Evolutionary conservation across 2,329 filamentous ascomycete species (phyloP).

Genomic region (Furcasterigmium sp.): DNA sequence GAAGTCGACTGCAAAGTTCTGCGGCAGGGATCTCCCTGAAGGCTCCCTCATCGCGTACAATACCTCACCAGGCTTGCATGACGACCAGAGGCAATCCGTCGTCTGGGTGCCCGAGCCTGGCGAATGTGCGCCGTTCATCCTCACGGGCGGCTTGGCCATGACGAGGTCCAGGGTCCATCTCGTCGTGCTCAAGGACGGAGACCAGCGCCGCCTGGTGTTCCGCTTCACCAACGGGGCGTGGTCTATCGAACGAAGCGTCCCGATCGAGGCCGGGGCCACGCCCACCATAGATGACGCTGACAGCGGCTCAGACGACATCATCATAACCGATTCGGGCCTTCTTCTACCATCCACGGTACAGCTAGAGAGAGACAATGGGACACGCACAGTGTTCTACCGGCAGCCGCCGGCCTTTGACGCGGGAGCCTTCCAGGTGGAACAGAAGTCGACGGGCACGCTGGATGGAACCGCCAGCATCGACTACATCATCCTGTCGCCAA

Average conservation of each 20-base stretch:
- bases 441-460: no score
- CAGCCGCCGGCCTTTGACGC: neutral
- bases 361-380: neutral
- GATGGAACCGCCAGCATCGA: conserved; percentile 1
- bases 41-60: conserved; percentile 1
- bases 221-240: neutral
- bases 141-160: neutral
- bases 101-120: neutral
- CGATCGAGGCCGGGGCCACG: neutral
- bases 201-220: neutral
- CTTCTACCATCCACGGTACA: neutral
- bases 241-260: neutral
- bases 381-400: neutral
- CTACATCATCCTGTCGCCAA: conserved; percentile 1
- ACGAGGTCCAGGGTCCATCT: neutral
- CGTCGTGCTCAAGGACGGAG: neutral
- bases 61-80: neutral
- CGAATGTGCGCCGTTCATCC: neutral
- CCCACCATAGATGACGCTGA: neutral
- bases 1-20: neutral
- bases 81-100: neutral
- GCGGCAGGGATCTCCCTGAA: neutral
- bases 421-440: neutral
- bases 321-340: neutral
- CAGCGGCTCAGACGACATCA: neutral